These are phyloP conservation scores for Aspergillus campestris DNA, from an alignment of 495 filamentous ascomycete species.

Conservation along the genomic window DNA sequence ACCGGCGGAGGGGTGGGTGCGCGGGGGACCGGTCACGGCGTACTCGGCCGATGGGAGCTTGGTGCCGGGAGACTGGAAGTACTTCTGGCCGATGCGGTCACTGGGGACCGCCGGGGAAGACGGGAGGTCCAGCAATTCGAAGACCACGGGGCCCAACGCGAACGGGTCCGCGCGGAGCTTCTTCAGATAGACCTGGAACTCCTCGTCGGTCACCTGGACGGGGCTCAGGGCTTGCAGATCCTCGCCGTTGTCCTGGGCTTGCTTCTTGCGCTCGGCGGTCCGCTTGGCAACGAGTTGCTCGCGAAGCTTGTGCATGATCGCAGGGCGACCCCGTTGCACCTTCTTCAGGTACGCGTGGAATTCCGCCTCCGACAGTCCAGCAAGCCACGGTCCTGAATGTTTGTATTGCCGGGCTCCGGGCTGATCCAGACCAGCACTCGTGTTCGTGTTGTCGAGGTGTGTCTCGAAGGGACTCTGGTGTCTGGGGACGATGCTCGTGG, in stretches of 20 bases:
- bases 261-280: slow-evolving; percentile 29
- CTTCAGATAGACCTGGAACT: slow-evolving; percentile 53
- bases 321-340: slow-evolving; percentile 49
- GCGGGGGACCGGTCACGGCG: slow-evolving; percentile 55
- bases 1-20: slow-evolving; percentile 87
- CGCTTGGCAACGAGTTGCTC: slow-evolving; percentile 32
- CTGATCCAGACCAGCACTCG: slow-evolving; percentile 20
- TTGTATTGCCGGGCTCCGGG: slow-evolving; percentile 30
- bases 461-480: slow-evolving; percentile 46
- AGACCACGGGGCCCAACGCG: slow-evolving; percentile 35
- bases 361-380: slow-evolving; percentile 61
- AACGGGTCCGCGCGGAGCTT: slow-evolving; percentile 46
- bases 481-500: slow-evolving; percentile 22
- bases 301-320: slow-evolving; percentile 56
- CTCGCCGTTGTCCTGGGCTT: slow-evolving; percentile 42
- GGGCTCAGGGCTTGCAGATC: slow-evolving; percentile 21
- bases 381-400: slow-evolving; percentile 69
- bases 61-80: slow-evolving; percentile 29
- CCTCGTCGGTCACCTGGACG: slow-evolving; percentile 47
- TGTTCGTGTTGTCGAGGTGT: slow-evolving; percentile 39
- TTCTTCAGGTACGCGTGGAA: slow-evolving; percentile 60
- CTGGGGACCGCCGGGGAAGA: slow-evolving; percentile 31
- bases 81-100: slow-evolving; percentile 25
- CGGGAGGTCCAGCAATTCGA: slow-evolving; percentile 43
- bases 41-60: slow-evolving; percentile 40